phyloP scores from a whole-genome alignment of 2,329 filamentous ascomycete species.

The Colletotrichum tofieldiae region DNA sequence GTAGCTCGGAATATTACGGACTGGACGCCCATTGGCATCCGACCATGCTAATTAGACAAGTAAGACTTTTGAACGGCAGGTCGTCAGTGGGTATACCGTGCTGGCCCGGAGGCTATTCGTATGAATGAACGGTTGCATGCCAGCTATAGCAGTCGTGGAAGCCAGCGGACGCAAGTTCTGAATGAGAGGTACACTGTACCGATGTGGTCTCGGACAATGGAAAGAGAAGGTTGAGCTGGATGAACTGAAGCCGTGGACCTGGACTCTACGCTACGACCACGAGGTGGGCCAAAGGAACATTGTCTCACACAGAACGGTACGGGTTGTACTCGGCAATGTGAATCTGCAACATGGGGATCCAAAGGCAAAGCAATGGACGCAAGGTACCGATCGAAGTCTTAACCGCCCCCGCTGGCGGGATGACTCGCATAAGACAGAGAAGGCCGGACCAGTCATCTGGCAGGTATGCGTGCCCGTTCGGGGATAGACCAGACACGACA shows the following conservation, averaged over 20 bases:
- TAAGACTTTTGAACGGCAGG: not conserved
- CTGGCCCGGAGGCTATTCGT: not conserved
- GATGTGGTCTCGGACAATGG: not conserved
- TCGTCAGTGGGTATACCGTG: not conserved
- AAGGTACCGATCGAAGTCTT: slow-evolving; percentile 21
- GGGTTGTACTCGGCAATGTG: slow-evolving; percentile 5
- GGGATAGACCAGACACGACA: not conserved
- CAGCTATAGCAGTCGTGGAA: not conserved
- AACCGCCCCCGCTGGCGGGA: slow-evolving; percentile 19
- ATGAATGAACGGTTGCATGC: not conserved
- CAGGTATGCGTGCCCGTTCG: not conserved
- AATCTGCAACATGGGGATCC: slow-evolving; percentile 37
- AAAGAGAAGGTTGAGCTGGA: not conserved
- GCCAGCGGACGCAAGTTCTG: no score
- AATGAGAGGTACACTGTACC: no score
- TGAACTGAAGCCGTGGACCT: slow-evolving; percentile 1
- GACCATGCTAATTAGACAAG: not conserved
- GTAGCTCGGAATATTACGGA: not conserved
- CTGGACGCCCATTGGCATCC: not conserved
- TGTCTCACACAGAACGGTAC: slow-evolving; percentile 27
- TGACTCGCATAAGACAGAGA: slow-evolving; percentile 34
- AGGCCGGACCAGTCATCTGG: slow-evolving; percentile 16
- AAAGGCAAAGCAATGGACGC: slow-evolving; percentile 15
- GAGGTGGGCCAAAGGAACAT: slow-evolving; percentile 15
- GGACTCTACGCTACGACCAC: slow-evolving; percentile 6